Evolutionary conservation across 441 rosid genomes (phyloP).

Genomic region (Arabidopsis hybrid): DNA sequence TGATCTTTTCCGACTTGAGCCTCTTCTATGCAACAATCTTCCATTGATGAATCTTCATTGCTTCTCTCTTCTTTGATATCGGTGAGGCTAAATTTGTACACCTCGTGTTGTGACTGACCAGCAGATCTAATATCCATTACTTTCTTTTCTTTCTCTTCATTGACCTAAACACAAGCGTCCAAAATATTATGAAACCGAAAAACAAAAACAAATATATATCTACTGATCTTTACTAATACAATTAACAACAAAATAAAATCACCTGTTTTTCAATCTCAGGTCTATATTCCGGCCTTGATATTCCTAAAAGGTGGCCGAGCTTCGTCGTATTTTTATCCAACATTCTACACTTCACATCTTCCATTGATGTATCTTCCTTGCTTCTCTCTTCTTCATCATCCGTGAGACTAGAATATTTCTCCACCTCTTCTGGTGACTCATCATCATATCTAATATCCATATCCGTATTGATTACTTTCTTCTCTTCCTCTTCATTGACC

Average conservation of each 20-base stretch:
- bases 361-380: no score
- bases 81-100: constrained; percentile 27
- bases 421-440: constrained; percentile 17
- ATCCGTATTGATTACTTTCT: constrained; percentile 15
- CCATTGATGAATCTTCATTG: constrained; percentile 20
- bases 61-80: constrained; percentile 35
- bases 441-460: constrained; percentile 1
- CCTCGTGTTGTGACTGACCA: constrained; percentile 29
- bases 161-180: constrained; percentile 26
- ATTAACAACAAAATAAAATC: not conserved
- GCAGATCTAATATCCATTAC: constrained; percentile 7
- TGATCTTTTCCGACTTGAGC: constrained; percentile 52
- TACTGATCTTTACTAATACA: not conserved
- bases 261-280: constrained; percentile 58
- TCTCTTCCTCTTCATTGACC: constrained; percentile 41
- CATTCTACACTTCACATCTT: constrained; percentile 56
- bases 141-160: constrained; percentile 40
- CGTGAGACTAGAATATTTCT: no score
- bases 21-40: constrained; percentile 39
- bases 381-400: no score
- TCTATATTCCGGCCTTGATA: constrained; percentile 62
- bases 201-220: not conserved
- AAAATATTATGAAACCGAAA: not conserved
- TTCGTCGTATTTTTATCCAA: constrained; percentile 64
- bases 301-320: constrained; percentile 48